Conservation (phyloP, 202 grass and related monocot species). For the Bolboschoenoplectus hybrid region DNA sequence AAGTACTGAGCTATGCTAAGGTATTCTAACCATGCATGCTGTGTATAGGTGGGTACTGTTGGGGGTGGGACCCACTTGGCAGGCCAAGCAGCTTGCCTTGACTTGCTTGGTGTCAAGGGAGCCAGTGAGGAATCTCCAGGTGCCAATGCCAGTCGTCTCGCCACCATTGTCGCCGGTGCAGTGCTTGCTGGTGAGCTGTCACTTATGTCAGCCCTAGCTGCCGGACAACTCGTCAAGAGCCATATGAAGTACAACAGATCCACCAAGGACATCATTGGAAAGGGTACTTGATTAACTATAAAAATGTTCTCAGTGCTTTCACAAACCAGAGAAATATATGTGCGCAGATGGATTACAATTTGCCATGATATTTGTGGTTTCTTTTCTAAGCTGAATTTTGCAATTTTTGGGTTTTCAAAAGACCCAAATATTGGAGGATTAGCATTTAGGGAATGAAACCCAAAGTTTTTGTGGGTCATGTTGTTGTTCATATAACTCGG, state of each 20-base stretch:
- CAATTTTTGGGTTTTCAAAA: slow-evolving; percentile 4
- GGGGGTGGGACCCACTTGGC: slow-evolving; percentile 68
- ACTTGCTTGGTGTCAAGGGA: slow-evolving; percentile 74
- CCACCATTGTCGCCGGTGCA: slow-evolving; percentile 65
- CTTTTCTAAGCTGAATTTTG: background rate
- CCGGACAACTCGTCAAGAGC: slow-evolving; percentile 77
- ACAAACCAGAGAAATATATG: background rate
- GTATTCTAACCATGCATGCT: background rate
- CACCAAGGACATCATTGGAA: slow-evolving; percentile 48
- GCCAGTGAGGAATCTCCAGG: slow-evolving; percentile 55
- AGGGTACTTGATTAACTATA: background rate
- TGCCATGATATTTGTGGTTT: background rate
- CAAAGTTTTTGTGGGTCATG: background rate
- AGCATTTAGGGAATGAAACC: background rate
- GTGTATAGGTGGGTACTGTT: slow-evolving; percentile 67
- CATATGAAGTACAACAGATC: slow-evolving; percentile 92
- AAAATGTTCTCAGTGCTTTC: background rate
- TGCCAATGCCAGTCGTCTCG: slow-evolving; percentile 64
- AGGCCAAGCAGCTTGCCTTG: slow-evolving; percentile 72
- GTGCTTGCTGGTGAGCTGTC: slow-evolving; percentile 85
- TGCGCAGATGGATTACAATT: background rate
- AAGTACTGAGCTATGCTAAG: background rate
- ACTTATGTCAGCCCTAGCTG: slow-evolving; percentile 68
- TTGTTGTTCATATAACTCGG: background rate
- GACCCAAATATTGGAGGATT: slow-evolving; percentile 20